Base-by-base conservation (phyloP, 2,329 filamentous ascomycete species). In the Colletotrichum australisinense region DNA sequence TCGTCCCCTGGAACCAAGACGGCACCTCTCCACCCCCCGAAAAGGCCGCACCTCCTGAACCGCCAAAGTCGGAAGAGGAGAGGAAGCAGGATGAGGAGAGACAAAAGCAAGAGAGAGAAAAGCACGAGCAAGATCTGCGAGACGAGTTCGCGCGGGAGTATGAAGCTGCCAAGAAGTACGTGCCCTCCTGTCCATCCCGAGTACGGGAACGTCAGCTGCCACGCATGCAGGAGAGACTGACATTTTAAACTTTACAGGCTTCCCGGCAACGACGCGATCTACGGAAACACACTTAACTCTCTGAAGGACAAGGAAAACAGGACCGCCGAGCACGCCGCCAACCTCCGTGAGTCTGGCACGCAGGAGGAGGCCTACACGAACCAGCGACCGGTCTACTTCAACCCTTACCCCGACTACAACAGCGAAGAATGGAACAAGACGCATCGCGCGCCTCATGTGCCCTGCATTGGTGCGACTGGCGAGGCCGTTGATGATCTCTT, bases 351-450 rank as follows among this genome's bases (percentile, higher is more conserved):
- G 55, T 57, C 67, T 19, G 71, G 74, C 69, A 58, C 73, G 35
- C 38, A 76, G 75, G 46, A 78, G 77, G 69, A 78, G 86, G 22
- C 76, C 80, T 32, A 79, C 66, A 79, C 82, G 14, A 83, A 87
- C 56, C 82, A 85, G 56, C 67, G 63, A 88, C 90, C 1, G 84
- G 89, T 67, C 84, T 88, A 62, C 24, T 94, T 94, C 81, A 87
- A 92, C 71, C 93, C 93, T 0, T 95, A 95, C 75, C 93, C 93
- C 0, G 84, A 89, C 19, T 94, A 95, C 83, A 93, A 93, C 78
- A 88, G 87, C 63, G 83, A 85, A 4, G 81, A 85, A 16, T 95
- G 92, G 92, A 88, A 85, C 77, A 82, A 84, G 60, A 80, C 83
- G 35, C 88, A 88, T 75, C 85, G 88, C 60, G 92, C 91, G 19